These are phyloP conservation scores for Mycosphaerella sp. DNA, from an alignment of 2,329 filamentous ascomycete species.

Conservation along the genomic window DNA sequence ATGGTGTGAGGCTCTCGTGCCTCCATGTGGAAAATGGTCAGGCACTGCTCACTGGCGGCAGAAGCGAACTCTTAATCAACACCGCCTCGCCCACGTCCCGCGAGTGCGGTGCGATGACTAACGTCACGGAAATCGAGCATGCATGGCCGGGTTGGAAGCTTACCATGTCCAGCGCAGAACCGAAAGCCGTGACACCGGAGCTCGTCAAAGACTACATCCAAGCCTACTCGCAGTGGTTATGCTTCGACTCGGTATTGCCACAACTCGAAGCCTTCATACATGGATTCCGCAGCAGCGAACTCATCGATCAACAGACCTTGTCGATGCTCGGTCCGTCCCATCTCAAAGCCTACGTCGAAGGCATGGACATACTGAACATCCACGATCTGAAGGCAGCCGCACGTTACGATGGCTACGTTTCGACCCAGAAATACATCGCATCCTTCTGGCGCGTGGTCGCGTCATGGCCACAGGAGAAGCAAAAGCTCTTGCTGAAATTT, in stretches of 20 bases:
- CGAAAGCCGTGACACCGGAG: constrained; percentile 72
- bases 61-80: constrained; percentile 2
- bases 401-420: constrained; percentile 75
- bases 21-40: neutral
- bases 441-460: constrained; percentile 82
- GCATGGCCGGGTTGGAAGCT: constrained; percentile 53
- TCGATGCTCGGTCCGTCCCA: constrained; percentile 60
- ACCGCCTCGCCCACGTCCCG: neutral
- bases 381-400: constrained; percentile 62
- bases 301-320: constrained; percentile 19
- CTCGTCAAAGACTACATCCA: constrained; percentile 73
- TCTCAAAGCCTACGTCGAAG: constrained; percentile 76
- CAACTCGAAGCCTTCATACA: constrained; percentile 75
- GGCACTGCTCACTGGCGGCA: neutral
- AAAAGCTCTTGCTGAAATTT: constrained; percentile 77
- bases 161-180: constrained; percentile 14
- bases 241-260: constrained; percentile 65
- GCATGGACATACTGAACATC: constrained; percentile 73
- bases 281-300: constrained; percentile 55
- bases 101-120: neutral
- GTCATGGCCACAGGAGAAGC: constrained; percentile 60
- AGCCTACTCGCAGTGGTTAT: constrained; percentile 81
- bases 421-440: constrained; percentile 60
- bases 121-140: constrained; percentile 5
- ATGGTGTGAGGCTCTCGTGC: constrained; percentile 49